Percentiles rank a stretch among this genome's conserved stretches.
Conservation (phyloP, 176 grass and related monocot genomes). For the Oryza coarctata region DNA sequence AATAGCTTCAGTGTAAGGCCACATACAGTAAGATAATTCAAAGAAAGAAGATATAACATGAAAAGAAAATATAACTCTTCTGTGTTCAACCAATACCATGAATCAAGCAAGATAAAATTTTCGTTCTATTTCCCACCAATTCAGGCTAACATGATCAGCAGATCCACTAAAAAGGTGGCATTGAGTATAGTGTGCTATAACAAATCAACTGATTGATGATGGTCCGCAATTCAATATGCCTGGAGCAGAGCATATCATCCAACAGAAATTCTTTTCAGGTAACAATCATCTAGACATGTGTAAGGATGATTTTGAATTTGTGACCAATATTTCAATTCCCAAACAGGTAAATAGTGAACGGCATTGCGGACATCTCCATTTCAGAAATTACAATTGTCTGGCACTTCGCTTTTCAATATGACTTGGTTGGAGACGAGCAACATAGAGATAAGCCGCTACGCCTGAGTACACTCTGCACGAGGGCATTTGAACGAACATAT, state of each 20-base stretch:
- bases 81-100: not conserved
- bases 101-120: not conserved
- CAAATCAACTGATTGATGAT: not conserved
- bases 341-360: not conserved
- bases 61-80: not conserved
- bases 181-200: not conserved
- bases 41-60: not conserved
- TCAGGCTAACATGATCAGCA: not conserved
- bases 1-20: not conserved
- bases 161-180: not conserved
- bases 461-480: not conserved
- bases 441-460: not conserved
- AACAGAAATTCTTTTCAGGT: not conserved
- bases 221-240: not conserved
- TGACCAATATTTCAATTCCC: not conserved
- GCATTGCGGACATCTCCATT: not conserved
- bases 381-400: not conserved
- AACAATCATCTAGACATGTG: not conserved
- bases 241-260: not conserved
- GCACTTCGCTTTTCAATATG: not conserved
- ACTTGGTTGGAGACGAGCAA: not conserved
- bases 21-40: not conserved
- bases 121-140: not conserved
- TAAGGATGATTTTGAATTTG: not conserved
- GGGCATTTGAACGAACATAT: constrained; percentile 30